phyloP scores from a whole-genome alignment of 129 eudicot genomes.

The Chrysanthemum seticuspe region DNA sequence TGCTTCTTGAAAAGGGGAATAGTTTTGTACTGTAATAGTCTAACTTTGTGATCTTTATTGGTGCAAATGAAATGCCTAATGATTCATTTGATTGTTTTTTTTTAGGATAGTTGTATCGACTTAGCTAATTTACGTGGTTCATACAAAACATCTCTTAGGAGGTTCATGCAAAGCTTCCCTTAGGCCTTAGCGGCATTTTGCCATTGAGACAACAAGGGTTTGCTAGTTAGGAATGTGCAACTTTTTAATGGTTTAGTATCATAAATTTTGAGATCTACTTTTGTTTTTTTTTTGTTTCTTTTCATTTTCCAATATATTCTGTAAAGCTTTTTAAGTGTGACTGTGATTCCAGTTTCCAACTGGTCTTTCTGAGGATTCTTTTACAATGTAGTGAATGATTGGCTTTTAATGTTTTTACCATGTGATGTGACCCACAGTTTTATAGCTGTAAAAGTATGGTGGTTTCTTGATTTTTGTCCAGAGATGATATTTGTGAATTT shows the following conservation, averaged over 20 bases:
- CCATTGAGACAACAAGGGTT: too few relatives aligned
- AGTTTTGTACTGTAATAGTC: conserved; percentile 16
- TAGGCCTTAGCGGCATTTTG: too few relatives aligned
- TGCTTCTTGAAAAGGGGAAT: conserved; percentile 16
- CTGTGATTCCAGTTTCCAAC: conserved; percentile 27
- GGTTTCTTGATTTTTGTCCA: conserved; percentile 9
- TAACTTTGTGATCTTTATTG: conserved; percentile 25
- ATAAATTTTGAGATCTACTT: not conserved
- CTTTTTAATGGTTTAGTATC: too few relatives aligned
- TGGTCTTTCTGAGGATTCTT: conserved; percentile 18
- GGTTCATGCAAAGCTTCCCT: too few relatives aligned
- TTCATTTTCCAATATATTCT: conserved; percentile 22
- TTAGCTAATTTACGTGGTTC: too few relatives aligned
- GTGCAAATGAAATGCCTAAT: conserved; percentile 9
- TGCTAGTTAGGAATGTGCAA: too few relatives aligned
- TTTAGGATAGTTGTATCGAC: too few relatives aligned
- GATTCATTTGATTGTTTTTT: not conserved
- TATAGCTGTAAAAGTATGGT: conserved; percentile 14
- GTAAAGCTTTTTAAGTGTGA: conserved; percentile 8
- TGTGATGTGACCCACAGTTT: conserved; percentile 24
- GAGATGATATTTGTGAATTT: not conserved
- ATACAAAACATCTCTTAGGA: too few relatives aligned
- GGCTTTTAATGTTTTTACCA: conserved; percentile 21
- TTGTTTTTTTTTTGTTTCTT: not conserved
- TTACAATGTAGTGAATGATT: conserved; percentile 5